A percentile compares a stretch with the other conserved stretches of the same genome.
These are phyloP conservation scores for Zopfia rhizophila DNA, from an alignment of 2,329 filamentous ascomycete genomes.

Conservation along the genomic window DNA sequence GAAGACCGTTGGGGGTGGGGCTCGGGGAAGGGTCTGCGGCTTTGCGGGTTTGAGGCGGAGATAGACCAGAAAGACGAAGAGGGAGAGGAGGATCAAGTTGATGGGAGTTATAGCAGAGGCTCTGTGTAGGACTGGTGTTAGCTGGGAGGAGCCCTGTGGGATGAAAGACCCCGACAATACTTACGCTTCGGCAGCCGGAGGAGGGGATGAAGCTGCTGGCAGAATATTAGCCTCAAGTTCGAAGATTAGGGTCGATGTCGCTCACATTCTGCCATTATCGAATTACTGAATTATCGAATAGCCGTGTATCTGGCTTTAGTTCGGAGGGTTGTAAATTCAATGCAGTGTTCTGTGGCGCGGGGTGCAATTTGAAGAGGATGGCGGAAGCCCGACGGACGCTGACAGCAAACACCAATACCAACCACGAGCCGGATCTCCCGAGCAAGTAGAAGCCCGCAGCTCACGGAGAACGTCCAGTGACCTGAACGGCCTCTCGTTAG, in stretches of 20 bases:
- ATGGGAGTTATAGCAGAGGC: slow-evolving; percentile 67
- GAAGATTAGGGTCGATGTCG: background rate
- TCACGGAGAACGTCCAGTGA: no score
- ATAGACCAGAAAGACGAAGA: slow-evolving; percentile 68
- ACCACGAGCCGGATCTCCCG: background rate
- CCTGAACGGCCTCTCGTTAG: slow-evolving; percentile 16
- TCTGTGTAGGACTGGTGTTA: slow-evolving; percentile 48
- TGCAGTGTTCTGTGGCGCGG: background rate
- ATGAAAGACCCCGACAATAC: slow-evolving; percentile 24
- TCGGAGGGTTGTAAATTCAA: background rate
- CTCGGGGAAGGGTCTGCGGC: slow-evolving; percentile 62
- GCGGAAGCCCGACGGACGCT: slow-evolving; percentile 23
- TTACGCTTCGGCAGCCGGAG: slow-evolving; percentile 57
- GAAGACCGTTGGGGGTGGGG: slow-evolving; percentile 80
- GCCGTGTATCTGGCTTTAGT: no score
- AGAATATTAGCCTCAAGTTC: slow-evolving; percentile 46
- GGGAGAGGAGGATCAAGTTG: slow-evolving; percentile 69
- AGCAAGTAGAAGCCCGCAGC: no score
- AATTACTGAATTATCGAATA: no score
- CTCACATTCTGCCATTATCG: slow-evolving; percentile 41
- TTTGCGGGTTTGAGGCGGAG: slow-evolving; percentile 67
- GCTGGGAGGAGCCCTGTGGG: slow-evolving; percentile 12
- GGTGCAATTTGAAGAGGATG: slow-evolving; percentile 12
- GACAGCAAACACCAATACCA: no score
- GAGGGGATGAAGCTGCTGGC: slow-evolving; percentile 71